Base-by-base conservation (phyloP, 1,284 basidiomycete species). In the Ustilago cynodontis region DNA sequence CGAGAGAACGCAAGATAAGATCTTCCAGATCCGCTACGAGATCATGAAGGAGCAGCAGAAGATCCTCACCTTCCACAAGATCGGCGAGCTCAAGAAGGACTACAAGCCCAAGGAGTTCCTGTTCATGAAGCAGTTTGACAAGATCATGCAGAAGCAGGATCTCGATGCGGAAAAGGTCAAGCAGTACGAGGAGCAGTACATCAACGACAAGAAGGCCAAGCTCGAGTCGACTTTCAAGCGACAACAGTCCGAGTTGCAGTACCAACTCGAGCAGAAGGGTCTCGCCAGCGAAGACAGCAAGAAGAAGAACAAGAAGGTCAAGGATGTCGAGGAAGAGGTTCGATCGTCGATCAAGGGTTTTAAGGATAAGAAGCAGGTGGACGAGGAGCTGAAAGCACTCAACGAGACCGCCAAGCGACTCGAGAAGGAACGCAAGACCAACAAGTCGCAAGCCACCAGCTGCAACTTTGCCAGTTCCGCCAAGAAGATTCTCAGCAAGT, bases 111-210 rank as follows among this genome's bases (percentile, higher is more conserved):
- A 93, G 81, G 90, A 91, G 78, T 90, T 91, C 68, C 86, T 88
- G 18, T 93, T 94, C 77, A 88, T 88, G 20, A 81, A 82, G 67
- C 71, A 82, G 54, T 83, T 81, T 61, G 77, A 82, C 63, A 75
- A 80, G 70, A 78, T 83, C 49, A 91, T 93, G 10, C 91, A 92
- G 65, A 95, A 98, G 86, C 95, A 94, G 2, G 95, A 98, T 84
- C 86, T 99, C 50, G 95, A 98, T 71, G 93, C 95, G 28, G 94
- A 97, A 7, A 96, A 91, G 88, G 91, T 98, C 70, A 90, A 88
- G 55, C 89, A 90, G 75, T 91, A 96, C 83, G 97, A 99, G 87
- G 92, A 93, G 37, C 88, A 90, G 16, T 84, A 92, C 80, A 84
- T 86, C 53, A 47, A 65, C 14, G 81, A 79, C 56, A 86, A 87